Evolutionary conservation across 305 asterid species (phyloP).

Genomic region (Coffea humblotiana): DNA sequence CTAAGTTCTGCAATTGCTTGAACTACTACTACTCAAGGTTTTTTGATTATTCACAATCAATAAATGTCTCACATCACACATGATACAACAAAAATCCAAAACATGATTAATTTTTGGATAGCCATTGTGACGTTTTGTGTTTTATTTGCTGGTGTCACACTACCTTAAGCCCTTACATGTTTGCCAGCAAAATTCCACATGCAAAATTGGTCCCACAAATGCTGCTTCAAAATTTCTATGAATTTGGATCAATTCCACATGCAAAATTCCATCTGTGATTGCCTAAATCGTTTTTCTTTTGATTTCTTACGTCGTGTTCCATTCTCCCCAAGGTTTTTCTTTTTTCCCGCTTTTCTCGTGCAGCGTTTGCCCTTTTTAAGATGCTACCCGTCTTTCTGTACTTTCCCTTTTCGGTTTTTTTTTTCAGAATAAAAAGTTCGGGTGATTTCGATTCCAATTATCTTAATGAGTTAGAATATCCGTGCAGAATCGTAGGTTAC

Average conservation of each 20-base stretch:
- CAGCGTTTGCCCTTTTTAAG: too few species aligned
- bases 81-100: background rate
- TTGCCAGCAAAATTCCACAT: slow-evolving; percentile 28
- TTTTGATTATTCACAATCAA: background rate
- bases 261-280: too few species aligned
- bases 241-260: background rate
- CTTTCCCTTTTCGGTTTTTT: too few species aligned
- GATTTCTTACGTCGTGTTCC: too few species aligned
- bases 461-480: too few species aligned
- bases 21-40: background rate
- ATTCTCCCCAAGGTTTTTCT: too few species aligned
- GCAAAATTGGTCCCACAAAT: slow-evolving; percentile 17
- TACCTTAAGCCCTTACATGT: background rate
- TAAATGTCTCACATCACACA: background rate
- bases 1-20: background rate
- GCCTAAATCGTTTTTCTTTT: too few species aligned
- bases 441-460: too few species aligned
- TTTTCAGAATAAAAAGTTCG: too few species aligned
- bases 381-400: too few species aligned
- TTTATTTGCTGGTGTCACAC: background rate
- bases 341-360: too few species aligned
- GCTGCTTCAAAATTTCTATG: background rate
- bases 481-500: too few species aligned
- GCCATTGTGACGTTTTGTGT: background rate
- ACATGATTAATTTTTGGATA: background rate